Evolutionary conservation across 495 filamentous ascomycete species (phyloP).

Genomic region (Penicillium angulare): DNA sequence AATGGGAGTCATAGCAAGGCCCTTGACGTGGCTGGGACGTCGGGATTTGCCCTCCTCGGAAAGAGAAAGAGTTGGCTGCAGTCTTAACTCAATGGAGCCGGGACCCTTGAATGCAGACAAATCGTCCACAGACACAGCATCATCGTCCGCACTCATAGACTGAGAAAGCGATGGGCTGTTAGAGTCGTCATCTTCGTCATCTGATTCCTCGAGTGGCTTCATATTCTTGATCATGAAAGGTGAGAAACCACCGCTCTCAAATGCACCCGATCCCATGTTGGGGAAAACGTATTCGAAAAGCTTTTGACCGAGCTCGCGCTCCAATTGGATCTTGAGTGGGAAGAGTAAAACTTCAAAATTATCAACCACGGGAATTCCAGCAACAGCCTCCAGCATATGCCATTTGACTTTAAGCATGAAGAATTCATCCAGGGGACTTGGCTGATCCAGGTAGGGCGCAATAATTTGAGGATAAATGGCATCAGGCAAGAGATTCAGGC

Average conservation of each 20-base stretch:
- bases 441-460: conserved; percentile 75
- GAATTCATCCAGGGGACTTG: conserved; percentile 55
- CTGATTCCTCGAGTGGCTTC: conserved; percentile 53
- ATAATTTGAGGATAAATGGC: conserved; percentile 96
- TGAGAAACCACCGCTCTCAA: conserved; percentile 66
- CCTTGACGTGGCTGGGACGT: conserved; percentile 40
- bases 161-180: conserved; percentile 25
- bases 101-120: conserved; percentile 46
- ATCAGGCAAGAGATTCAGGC: conserved; percentile 83
- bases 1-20: conserved; percentile 42
- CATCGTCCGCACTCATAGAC: conserved; percentile 25
- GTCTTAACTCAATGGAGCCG: conserved; percentile 70
- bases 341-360: conserved; percentile 94
- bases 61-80: conserved; percentile 73
- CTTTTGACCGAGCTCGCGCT: conserved; percentile 88
- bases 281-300: conserved; percentile 99
- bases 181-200: conserved; percentile 48
- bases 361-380: conserved; percentile 95
- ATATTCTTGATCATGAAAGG: conserved; percentile 83
- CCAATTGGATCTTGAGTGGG: conserved; percentile 90
- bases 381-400: conserved; percentile 97
- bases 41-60: conserved; percentile 45
- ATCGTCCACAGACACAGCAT: conserved; percentile 36
- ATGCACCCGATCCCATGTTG: conserved; percentile 58
- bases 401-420: conserved; percentile 92